Evolutionary conservation across 2,329 filamentous ascomycete species (phyloP), one percentile per base, ranked within the genome.

Genomic region (Paraconiothyrium sp.): DNA sequence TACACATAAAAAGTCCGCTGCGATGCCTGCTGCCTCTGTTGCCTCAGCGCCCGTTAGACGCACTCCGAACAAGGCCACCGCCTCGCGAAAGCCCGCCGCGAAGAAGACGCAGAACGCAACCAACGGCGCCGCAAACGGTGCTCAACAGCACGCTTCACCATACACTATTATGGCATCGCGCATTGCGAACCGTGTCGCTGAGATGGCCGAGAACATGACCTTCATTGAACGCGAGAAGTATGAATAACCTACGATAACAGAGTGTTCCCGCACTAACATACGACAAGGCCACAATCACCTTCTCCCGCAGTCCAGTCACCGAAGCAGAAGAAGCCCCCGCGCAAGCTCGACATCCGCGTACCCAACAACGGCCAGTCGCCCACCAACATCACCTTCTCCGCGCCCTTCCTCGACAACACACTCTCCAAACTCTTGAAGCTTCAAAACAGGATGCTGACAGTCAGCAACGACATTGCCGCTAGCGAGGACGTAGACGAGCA

Each of bases 121-220:
- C 20, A 73, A 74, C 52, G 70, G 72, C 56, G 66, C 69, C 3
- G 62, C 60, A 16, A 78, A 78, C 58, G 75, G 72, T n/a, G 59
- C 58, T 14, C 60, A 68, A 37, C 60, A 69, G 4, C 71, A 73
- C 56, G 70, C 78, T 43, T 83, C 81, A 37, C 80, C 83, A 39
- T 84, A 84, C 73, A 80, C 80, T 49, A 84, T 84, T 72, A 84
- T 84, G 82, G 82, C 81, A 9, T 79, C 77, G 48, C 68, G 83
- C 46, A 83, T 84, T 63, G 81, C 82, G 47, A 84, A 84, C 71
- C 77, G 83, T 49, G 82, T 84, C 13, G 83, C 81, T 6, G 83
- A 84, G 67, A 83, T 84, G 81, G 83, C 83, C 8, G 83, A 84
- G 74, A 84, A 82, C 73, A 82, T 83, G 66, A 84, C 82, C 16